Conservation (phyloP, 2,329 filamentous ascomycete species). For the Cucurbitaria berberidis region DNA sequence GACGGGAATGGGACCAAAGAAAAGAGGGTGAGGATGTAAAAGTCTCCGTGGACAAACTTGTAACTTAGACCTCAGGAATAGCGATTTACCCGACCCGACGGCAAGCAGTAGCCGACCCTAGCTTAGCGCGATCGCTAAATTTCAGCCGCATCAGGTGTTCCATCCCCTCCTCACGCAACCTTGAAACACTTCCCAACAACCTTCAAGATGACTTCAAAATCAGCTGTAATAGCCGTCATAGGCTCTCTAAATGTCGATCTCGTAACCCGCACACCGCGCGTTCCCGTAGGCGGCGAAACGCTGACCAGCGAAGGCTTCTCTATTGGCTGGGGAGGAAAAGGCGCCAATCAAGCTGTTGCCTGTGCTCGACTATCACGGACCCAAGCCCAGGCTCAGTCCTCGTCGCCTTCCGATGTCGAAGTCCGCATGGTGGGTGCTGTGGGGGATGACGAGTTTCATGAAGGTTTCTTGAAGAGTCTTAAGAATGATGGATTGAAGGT, state of each 20-base stretch:
- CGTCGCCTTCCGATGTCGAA: slow-evolving; percentile 42
- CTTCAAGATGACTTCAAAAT: slow-evolving; percentile 32
- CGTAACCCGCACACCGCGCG: slow-evolving; percentile 82
- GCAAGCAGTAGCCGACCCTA: background rate
- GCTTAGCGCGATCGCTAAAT: background rate
- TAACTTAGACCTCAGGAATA: no score
- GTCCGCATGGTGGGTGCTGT: slow-evolving; percentile 59
- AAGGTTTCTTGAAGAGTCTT: slow-evolving; percentile 50
- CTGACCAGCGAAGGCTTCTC: slow-evolving; percentile 78
- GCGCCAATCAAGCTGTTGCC: slow-evolving; percentile 92
- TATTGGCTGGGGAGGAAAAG: slow-evolving; percentile 88
- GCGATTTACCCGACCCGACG: background rate
- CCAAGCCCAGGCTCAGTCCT: slow-evolving; percentile 38
- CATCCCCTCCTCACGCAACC: background rate
- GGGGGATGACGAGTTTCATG: slow-evolving; percentile 54
- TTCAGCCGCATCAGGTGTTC: background rate
- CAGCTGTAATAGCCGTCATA: slow-evolving; percentile 74
- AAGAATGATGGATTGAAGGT: slow-evolving; percentile 54
- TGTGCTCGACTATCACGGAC: slow-evolving; percentile 79
- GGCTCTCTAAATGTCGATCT: slow-evolving; percentile 96
- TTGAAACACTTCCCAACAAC: background rate
- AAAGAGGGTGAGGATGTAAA: no score
- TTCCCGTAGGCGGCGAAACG: slow-evolving; percentile 86
- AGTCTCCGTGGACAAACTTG: no score
- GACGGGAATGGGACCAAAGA: no score